Evolutionary conservation across 139 green algal species (phyloP), one percentile per base, ranked within the genome.

Genomic region (Pedinophyceae sp.): DNA sequence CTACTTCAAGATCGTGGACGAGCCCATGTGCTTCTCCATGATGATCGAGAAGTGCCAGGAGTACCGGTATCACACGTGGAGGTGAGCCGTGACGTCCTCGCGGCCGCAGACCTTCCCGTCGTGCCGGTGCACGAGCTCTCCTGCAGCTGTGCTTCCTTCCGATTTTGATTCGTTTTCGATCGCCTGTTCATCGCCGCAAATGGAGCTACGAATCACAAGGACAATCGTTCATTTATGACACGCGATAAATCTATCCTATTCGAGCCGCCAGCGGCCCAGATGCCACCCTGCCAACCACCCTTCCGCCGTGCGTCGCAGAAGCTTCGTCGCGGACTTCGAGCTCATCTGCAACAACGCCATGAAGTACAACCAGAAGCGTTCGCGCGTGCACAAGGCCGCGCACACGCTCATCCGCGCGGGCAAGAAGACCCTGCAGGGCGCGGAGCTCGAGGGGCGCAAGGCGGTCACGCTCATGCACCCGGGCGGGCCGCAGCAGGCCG

Each of bases 321-420:
- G 27, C 18, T 40, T 86, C 30, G 55, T 71, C n/a, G 59, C 48
- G 13, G 78, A 86, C 63, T 75, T 86, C 56, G 70, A 83, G 43
- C 61, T 78, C 4, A 79, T 86, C 47, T 74, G 57, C 60, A 67
- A 25, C 57, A 86, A 86, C 56, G 78, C 76, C 20, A 66, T 75
- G 50, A 57, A 49, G 34, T 86, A 73, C 70, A 86, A 86, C 60
- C 64, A 74, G 45, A 63, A 65, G 55, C 59, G 67, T 27, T 69
- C 45, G 25, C 54, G 59, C 2, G 60, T 86, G n/a, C 70, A 86
- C 60, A 71, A 71, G 48, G 59, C 68, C 16, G 75, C 75, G 4
- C 26, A 56, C 17, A 60, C 59, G 26, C 51, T 83, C 38, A 59
- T 66, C 46, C 61, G 71, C 20, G 55, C 60, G 28, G 53, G 55